These are phyloP conservation scores for Lichtheimia ornata DNA, from an alignment of 371 early-diverging fungal genomes.

Conservation along the genomic window DNA sequence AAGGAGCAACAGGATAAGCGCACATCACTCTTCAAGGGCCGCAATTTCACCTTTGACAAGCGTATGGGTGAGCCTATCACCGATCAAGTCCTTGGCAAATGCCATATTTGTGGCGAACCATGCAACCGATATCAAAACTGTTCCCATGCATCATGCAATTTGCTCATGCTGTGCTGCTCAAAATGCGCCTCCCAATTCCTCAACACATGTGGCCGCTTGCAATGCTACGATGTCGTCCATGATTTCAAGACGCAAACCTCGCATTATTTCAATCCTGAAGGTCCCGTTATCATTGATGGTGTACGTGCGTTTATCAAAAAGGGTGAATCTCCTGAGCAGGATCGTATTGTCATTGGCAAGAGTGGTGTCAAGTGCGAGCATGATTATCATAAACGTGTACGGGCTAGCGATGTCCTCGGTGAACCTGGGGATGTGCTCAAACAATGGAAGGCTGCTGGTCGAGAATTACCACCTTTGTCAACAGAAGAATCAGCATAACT, in stretches of 20 bases:
- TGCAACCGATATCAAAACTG: slow-evolving; percentile 77
- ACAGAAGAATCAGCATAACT: no score
- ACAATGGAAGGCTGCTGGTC: slow-evolving; percentile 43
- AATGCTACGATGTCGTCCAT: slow-evolving; percentile 64
- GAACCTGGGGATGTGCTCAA: slow-evolving; percentile 48
- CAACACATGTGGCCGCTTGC: slow-evolving; percentile 61
- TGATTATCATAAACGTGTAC: slow-evolving; percentile 35
- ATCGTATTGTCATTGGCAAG: slow-evolving; percentile 43
- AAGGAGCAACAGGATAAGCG: slow-evolving; percentile 35
- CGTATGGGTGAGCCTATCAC: slow-evolving; percentile 80
- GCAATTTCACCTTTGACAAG: slow-evolving; percentile 85
- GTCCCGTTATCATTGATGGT: slow-evolving; percentile 38
- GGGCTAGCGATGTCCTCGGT: slow-evolving; percentile 46
- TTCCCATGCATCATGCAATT: slow-evolving; percentile 70
- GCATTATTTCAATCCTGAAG: slow-evolving; percentile 33
- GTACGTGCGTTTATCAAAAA: slow-evolving; percentile 42
- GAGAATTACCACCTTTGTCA: slow-evolving; percentile 35
- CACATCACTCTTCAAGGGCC: slow-evolving; percentile 71
- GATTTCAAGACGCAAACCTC: slow-evolving; percentile 23
- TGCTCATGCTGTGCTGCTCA: slow-evolving; percentile 74
- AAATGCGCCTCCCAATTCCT: slow-evolving; percentile 59
- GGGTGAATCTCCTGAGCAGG: slow-evolving; percentile 21
- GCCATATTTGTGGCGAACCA: slow-evolving; percentile 72
- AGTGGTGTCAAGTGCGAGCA: slow-evolving; percentile 43
- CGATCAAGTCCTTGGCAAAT: slow-evolving; percentile 63